Percentiles rank a stretch among this genome's conserved stretches.
phyloP scores from a whole-genome alignment of 2,329 filamentous ascomycete species.

The Penicillium fuscoglaucum region DNA sequence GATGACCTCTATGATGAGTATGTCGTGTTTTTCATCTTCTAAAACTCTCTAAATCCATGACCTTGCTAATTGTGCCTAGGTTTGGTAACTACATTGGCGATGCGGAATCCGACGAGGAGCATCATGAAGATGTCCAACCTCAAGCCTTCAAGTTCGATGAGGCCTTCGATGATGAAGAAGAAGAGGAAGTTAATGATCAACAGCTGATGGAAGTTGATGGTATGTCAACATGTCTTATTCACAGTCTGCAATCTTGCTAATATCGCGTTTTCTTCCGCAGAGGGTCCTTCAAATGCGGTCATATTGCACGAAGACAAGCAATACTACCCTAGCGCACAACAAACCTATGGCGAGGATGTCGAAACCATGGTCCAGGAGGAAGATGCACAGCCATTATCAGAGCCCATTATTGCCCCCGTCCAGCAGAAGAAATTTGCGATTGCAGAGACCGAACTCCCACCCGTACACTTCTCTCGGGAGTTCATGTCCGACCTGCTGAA shows the following conservation, averaged over 20 bases:
- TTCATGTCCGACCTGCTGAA: conserved; percentile 98
- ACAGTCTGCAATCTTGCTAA: conserved; percentile 25
- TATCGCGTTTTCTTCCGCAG: conserved; percentile 51
- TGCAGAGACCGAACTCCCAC: conserved; percentile 85
- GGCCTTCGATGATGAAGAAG: conserved; percentile 62
- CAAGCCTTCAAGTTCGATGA: conserved; percentile 79
- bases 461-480: conserved; percentile 79
- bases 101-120: conserved; percentile 84
- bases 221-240: conserved; percentile 38
- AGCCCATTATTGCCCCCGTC: conserved; percentile 91
- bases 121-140: conserved; percentile 70
- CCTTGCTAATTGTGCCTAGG: conserved; percentile 51
- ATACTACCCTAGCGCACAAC: conserved; percentile 97
- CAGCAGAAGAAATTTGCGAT: conserved; percentile 95
- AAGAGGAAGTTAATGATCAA: conserved; percentile 66
- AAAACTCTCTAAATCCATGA: conserved; percentile 5
- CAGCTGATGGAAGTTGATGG: conserved; percentile 93
- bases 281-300: conserved; percentile 93
- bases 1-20: conserved; percentile 98
- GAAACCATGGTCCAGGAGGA: conserved; percentile 96
- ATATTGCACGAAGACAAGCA: conserved; percentile 98
- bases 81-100: conserved; percentile 99
- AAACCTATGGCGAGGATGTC: conserved; percentile 91
- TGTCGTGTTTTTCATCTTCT: conserved; percentile 12
- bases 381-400: conserved; percentile 86